Evolutionary conservation across 2,329 filamentous ascomycete genomes (phyloP), one percentile per base, ranked within the genome.

Genomic region (Sarocladium oryzae): DNA sequence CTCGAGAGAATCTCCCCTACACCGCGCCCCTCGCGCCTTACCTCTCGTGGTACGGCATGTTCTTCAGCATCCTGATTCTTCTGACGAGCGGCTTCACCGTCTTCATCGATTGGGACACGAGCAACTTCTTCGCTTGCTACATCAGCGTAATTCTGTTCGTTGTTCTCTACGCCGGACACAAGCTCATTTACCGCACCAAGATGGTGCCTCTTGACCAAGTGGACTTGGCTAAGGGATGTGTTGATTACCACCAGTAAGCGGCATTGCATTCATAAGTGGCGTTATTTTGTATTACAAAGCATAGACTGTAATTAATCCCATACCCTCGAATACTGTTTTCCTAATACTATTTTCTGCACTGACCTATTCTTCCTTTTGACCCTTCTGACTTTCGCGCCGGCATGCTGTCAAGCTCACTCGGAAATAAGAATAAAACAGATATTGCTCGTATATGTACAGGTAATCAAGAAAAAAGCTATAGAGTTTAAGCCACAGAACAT

Each of bases 71-170:
- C 2, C 63, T 87, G 48, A 82, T 88, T 54, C 74, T 82, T 49
- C 54, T 88, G 20, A 87, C 85, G 0, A 83, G 83, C 60, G 85
- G 85, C 3, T 88, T 88, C 66, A 81, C 81, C 9, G 75, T 78
- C 5, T 88, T 86, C 61, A 82, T 88, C 36, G 57, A 74, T 7
- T 88, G 84, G 79, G 72, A 68, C 58, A 76, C 76, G 5, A 72
- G 72, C 50, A 68, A 74, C 40, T 88, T 88, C 58, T 85, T 87
- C 55, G 74, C 79, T 2, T 73, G 77, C 11, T 88, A 87, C 57
- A 63, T 86, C 57, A 84, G 81, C 56, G 60, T 87, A 52, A 79
- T 86, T 23, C 61, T 88, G 2, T 88, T 86, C 58, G 60, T 77
- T 2, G 73, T 78, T 3, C 63, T 85, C 11, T 84, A 78, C 57